Evolutionary conservation across 2,329 filamentous ascomycete species (phyloP), one percentile per base, ranked within the genome.

Genomic region (Cytospora paraplurivora): DNA sequence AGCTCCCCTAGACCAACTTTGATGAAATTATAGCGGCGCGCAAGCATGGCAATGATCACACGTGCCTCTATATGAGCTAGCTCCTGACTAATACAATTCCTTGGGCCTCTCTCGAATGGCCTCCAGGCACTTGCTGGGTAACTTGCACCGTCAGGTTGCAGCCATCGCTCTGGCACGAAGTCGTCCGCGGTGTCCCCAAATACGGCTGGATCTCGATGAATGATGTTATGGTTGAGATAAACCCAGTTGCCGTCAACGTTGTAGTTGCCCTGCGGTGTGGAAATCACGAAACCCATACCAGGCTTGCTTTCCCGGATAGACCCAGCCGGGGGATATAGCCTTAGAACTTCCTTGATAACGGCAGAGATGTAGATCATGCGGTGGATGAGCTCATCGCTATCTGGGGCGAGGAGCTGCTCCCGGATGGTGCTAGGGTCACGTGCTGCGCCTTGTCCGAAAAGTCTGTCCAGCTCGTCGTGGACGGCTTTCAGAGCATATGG

Each of bases 11-110:
- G 58, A 0, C 73, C 73, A 1, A 71, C 67, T 65, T 75, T 75
- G 56, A 67, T 60, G 64, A 75, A 73, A 51, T 75, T 70, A 59
- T 71, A 75, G 17, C 66, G 66, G 51, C 72, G 67, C n/a, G 68
- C 69, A 12, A 73, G 66, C 10, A 68, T 67, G 33, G 73, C 72
- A 17, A 75, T 59, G 37, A 75, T 72, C 19, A 74, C 68, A 6
- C 72, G 67, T 6, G 70, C 69, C 63, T 75, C 73, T 44, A 75
- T 69, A 41, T 71, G 81, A 0, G 82, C 84, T 35, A 87, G 72
- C 64, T 83, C 80, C 69, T 83, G 79, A 0, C 83, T 84, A 41
- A 86, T 79, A 67, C 83, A 86, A 58, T 79, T 82, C 12, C 83
- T 69, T 4, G 78, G 78, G 0, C 83, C 83, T 21, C 79, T 76